phyloP scores from a whole-genome alignment of 139 green algal genomes.

The Picochlorum sp. region DNA sequence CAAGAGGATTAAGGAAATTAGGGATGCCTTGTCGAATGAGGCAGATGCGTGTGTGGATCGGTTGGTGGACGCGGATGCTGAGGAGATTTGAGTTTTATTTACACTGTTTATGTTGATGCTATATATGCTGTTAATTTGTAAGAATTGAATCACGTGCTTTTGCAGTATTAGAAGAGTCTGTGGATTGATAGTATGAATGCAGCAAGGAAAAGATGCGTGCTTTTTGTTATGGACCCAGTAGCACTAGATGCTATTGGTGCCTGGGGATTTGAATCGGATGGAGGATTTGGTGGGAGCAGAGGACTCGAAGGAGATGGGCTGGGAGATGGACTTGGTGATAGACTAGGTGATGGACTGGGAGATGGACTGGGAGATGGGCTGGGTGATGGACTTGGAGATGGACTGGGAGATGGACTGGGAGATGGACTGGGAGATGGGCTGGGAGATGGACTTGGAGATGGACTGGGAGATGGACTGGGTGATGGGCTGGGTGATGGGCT shows the following conservation, averaged over 20 bases:
- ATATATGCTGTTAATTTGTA: too few species aligned
- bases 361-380: not conserved
- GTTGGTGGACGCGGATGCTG: not conserved
- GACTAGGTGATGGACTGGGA: not conserved
- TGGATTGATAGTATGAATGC: too few species aligned
- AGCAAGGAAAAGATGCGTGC: too few species aligned
- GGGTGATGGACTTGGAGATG: not conserved
- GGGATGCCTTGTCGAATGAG: not conserved
- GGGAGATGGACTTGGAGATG: not conserved
- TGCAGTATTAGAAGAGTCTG: too few species aligned
- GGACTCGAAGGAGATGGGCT: not conserved
- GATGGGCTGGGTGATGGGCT: too few species aligned
- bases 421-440: too few species aligned
- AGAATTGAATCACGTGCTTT: too few species aligned
- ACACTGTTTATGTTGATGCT: too few species aligned
- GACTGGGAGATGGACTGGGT: not conserved
- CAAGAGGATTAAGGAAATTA: constrained; percentile 8
- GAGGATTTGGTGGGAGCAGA: not conserved
- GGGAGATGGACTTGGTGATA: not conserved
- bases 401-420: not conserved
- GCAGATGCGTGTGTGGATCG: not conserved
- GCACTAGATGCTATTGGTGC: too few species aligned
- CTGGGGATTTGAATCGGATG: not conserved
- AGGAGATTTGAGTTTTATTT: not conserved
- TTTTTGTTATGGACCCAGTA: too few species aligned